Evolutionary conservation across 2,329 filamentous ascomycete genomes (phyloP).

Genomic region (Epichloe sibirici): DNA sequence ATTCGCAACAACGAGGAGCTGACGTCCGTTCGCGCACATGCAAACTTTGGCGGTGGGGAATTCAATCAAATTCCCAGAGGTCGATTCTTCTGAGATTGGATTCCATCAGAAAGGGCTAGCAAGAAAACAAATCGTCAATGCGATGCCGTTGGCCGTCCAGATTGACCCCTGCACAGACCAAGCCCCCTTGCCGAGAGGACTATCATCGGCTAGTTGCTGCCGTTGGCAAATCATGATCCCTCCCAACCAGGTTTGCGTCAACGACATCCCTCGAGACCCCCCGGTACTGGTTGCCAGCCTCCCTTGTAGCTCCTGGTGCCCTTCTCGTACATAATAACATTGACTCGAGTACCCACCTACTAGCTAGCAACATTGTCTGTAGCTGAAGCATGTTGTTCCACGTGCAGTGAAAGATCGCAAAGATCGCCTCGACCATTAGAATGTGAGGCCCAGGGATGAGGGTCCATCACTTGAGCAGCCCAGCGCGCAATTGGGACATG

Average conservation of each 20-base stretch:
- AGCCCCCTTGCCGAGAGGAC: slow-evolving; percentile 1
- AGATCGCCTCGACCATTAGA: neutral
- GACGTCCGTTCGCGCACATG: neutral
- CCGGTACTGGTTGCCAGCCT: neutral
- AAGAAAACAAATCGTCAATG: neutral
- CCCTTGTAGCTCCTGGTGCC: neutral
- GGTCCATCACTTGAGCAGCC: neutral
- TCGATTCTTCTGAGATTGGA: neutral
- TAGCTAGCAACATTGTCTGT: neutral
- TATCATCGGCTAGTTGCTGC: neutral
- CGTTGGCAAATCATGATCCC: neutral
- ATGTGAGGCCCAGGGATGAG: neutral
- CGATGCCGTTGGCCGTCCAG: neutral
- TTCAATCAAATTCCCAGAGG: neutral
- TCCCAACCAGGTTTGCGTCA: slow-evolving; percentile 1
- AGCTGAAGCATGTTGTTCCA: neutral
- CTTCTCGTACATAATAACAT: neutral
- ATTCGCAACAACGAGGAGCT: neutral
- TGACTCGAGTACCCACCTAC: too few species aligned
- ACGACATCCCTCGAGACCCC: neutral
- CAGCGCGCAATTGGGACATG: neutral
- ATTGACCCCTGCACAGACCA: neutral
- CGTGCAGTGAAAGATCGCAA: neutral
- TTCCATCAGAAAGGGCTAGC: neutral
- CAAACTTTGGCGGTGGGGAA: neutral